Evolutionary conservation across 2,329 filamentous ascomycete genomes (phyloP).

Genomic region (Penicillium janthinellum): DNA sequence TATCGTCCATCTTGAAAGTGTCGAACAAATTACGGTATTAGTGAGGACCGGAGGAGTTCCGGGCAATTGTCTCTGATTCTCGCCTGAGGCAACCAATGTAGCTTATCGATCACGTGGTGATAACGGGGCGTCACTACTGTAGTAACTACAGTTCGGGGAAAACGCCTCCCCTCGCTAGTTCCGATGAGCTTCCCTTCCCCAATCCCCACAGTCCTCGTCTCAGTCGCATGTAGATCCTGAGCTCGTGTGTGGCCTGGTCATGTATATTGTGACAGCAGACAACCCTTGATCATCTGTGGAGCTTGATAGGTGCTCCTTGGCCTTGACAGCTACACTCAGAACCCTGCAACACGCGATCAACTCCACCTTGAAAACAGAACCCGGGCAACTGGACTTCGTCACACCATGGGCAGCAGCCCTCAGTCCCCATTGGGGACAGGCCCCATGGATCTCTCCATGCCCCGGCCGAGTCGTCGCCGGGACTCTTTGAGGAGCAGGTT

Average conservation of each 20-base stretch:
- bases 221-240: background rate
- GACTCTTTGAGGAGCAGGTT: conserved; percentile 47
- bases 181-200: conserved; percentile 2
- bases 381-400: background rate
- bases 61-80: background rate
- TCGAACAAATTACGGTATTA: no score
- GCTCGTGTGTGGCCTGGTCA: background rate
- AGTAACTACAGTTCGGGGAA: background rate
- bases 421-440: conserved; percentile 28
- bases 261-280: background rate
- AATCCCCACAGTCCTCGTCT: background rate
- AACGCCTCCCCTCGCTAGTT: background rate
- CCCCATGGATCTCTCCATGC: conserved; percentile 25
- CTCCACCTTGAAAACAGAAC: background rate
- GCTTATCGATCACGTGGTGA: conserved; percentile 22
- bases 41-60: background rate
- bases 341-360: background rate
- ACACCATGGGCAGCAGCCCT: conserved; percentile 34
- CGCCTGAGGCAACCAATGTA: conserved; percentile 2
- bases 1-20: no score
- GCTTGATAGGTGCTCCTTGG: background rate
- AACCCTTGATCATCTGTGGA: background rate
- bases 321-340: background rate
- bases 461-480: conserved; percentile 31
- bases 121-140: conserved; percentile 3